These are phyloP conservation scores for Phytophthora melonis DNA, from an alignment of 352 stramenopile genomes.

Conservation along the genomic window DNA sequence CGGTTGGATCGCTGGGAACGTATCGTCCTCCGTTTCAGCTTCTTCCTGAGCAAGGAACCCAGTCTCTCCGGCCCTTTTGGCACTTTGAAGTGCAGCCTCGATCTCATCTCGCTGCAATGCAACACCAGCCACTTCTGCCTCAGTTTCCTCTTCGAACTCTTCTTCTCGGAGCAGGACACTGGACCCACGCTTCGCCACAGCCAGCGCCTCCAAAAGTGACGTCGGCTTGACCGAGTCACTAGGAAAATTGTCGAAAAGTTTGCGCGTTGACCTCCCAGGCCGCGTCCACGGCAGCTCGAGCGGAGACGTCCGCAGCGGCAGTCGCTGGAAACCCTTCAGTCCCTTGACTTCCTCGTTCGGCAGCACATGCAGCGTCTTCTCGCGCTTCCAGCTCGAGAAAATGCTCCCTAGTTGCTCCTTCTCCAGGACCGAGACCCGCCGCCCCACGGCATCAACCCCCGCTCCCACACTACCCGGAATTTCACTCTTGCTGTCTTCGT, in stretches of 20 bases:
- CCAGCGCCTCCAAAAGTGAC: conserved; percentile 57
- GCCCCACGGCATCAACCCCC: not conserved
- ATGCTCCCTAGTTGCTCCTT: conserved; percentile 33
- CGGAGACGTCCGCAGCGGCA: conserved; percentile 52
- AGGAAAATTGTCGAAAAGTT: conserved; percentile 52
- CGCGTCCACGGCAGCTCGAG: conserved; percentile 53
- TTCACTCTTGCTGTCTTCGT: conserved; percentile 27
- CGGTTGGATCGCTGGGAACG: conserved; percentile 21
- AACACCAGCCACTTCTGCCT: not conserved
- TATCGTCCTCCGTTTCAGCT: conserved; percentile 23
- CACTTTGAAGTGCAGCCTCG: not conserved
- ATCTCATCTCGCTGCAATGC: not conserved
- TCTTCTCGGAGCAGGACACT: conserved; percentile 33
- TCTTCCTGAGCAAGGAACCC: conserved; percentile 19
- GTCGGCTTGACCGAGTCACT: conserved; percentile 28
- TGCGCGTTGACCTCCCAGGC: not conserved
- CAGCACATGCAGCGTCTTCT: conserved; percentile 58
- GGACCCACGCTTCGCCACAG: conserved; percentile 21
- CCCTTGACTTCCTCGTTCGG: conserved; percentile 45
- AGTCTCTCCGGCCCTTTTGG: not conserved
- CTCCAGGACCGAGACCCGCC: conserved; percentile 11
- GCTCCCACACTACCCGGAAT: conserved; percentile 1
- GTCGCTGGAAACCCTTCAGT: conserved; percentile 59
- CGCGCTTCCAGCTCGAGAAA: conserved; percentile 62
- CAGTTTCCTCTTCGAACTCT: conserved; percentile 34